These are phyloP conservation scores for Coemansia sp. DNA, from an alignment of 192 early-diverging fungal species.

Conservation along the genomic window DNA sequence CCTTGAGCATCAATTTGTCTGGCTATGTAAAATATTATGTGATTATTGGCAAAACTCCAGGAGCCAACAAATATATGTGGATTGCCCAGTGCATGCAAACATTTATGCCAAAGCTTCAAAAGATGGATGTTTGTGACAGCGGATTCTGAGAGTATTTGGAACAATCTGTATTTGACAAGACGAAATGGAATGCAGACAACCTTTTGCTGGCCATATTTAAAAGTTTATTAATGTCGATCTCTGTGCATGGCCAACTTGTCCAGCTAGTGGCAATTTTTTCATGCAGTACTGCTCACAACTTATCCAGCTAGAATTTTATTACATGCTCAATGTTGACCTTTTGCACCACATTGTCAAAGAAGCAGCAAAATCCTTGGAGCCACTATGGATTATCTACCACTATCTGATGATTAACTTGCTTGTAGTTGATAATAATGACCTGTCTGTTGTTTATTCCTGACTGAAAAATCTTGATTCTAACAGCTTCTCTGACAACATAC, in stretches of 20 bases:
- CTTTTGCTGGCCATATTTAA: not conserved
- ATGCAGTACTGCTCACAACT: not conserved
- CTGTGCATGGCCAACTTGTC: not conserved
- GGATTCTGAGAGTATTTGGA: not conserved
- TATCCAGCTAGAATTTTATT: not conserved
- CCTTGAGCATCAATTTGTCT: not conserved
- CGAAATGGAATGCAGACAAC: not conserved
- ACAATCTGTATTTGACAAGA: not conserved
- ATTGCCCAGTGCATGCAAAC: not conserved
- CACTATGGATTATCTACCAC: not conserved
- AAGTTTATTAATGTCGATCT: not conserved
- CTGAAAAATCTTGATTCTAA: not conserved
- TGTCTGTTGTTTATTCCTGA: not conserved
- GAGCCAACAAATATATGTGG: not conserved
- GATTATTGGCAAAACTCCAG: not conserved
- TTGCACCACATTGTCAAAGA: not conserved
- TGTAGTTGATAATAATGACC: not conserved
- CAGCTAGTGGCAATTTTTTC: not conserved
- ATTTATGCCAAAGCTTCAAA: not conserved
- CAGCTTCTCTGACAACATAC: too few species aligned
- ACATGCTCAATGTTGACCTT: not conserved
- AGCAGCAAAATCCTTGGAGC: not conserved
- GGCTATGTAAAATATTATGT: not conserved
- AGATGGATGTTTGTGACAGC: not conserved
- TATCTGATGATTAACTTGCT: not conserved